Conservation (phyloP, 2,329 filamentous ascomycete genomes). For the Clarireedia monteithiana region DNA sequence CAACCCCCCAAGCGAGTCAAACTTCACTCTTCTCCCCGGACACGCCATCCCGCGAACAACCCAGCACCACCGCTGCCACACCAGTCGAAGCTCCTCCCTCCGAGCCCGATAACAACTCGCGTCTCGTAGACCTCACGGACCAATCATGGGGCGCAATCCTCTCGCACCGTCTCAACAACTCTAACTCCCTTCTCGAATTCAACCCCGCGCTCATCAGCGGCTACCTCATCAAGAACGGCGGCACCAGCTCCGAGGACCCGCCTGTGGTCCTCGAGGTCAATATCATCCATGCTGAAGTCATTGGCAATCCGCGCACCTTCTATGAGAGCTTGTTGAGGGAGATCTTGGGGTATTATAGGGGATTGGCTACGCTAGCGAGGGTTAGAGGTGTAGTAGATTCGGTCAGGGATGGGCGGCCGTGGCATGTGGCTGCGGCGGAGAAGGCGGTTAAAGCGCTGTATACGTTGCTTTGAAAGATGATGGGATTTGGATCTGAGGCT, state of each 20-base stretch:
- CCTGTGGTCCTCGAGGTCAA: constrained; percentile 57
- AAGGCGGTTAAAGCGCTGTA: constrained; percentile 60
- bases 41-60: constrained; percentile 22
- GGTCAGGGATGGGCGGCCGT: constrained; percentile 58
- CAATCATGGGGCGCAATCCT: constrained; percentile 70
- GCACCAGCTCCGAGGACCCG: constrained; percentile 46
- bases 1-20: constrained; percentile 50
- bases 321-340: constrained; percentile 63
- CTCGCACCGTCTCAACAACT: constrained; percentile 56
- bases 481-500: background rate
- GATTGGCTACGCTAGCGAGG: constrained; percentile 60
- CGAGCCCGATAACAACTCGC: constrained; percentile 55
- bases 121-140: constrained; percentile 65
- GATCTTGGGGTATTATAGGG: constrained; percentile 61
- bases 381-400: constrained; percentile 55
- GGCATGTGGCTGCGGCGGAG: constrained; percentile 68
- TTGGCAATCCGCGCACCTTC: constrained; percentile 26
- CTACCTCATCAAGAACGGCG: constrained; percentile 58
- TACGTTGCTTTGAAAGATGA: constrained; percentile 46
- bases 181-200: constrained; percentile 45
- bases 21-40: constrained; percentile 52
- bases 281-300: constrained; percentile 45
- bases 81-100: constrained; percentile 33
- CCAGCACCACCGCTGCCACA: constrained; percentile 25
- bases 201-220: constrained; percentile 54